Conservation (phyloP, 805 yeast species). For the Zygotorulaspora florentina region DNA sequence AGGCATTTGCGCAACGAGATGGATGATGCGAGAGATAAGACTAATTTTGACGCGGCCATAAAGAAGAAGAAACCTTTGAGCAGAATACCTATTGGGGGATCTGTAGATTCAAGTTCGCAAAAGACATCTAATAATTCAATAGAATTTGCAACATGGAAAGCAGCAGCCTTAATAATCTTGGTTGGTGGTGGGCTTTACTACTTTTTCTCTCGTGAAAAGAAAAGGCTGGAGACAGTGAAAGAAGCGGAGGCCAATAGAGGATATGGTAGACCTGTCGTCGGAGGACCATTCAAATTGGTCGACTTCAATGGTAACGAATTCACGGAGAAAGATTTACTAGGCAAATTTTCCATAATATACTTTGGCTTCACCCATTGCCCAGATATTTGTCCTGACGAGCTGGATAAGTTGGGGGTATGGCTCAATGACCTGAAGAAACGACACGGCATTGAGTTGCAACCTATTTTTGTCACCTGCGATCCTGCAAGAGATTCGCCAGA, state of each 20-base stretch:
- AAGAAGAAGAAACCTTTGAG: slow-evolving; percentile 58
- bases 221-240: slow-evolving; percentile 63
- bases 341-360: slow-evolving; percentile 79
- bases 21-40: background rate
- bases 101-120: slow-evolving; percentile 21
- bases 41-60: background rate
- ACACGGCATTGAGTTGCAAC: slow-evolving; percentile 62
- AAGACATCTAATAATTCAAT: slow-evolving; percentile 32
- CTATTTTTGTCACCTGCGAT: slow-evolving; percentile 92
- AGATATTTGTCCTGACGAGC: slow-evolving; percentile 96
- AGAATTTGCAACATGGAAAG: slow-evolving; percentile 84
- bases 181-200: slow-evolving; percentile 71
- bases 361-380: slow-evolving; percentile 98
- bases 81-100: slow-evolving; percentile 72
- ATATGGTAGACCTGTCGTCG: slow-evolving; percentile 86
- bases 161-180: slow-evolving; percentile 58
- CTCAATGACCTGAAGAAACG: slow-evolving; percentile 58
- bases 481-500: slow-evolving; percentile 93
- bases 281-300: slow-evolving; percentile 76
- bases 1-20: background rate
- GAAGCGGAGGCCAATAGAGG: slow-evolving; percentile 85
- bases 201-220: slow-evolving; percentile 72
- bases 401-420: slow-evolving; percentile 79
- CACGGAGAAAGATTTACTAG: slow-evolving; percentile 71
- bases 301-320: slow-evolving; percentile 70